These are phyloP conservation scores for Quercus bicolor DNA, from an alignment of 306 rosid species.

Conservation along the genomic window DNA sequence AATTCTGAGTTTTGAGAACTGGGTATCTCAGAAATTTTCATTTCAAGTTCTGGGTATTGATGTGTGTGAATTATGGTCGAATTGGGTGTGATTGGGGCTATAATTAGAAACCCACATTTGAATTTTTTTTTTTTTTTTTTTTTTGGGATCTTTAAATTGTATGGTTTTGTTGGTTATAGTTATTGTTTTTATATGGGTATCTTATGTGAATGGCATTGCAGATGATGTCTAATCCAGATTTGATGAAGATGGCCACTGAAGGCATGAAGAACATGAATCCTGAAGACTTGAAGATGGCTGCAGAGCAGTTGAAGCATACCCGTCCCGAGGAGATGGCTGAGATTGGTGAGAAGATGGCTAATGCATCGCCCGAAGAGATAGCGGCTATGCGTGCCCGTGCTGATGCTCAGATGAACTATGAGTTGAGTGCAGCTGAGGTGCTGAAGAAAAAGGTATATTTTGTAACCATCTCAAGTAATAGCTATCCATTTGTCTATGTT, in stretches of 20 bases:
- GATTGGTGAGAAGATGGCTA: constrained; percentile 89
- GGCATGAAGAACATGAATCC: constrained; percentile 88
- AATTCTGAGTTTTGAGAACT: not conserved
- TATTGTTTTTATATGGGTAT: constrained; percentile 5
- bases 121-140: too few relatives aligned
- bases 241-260: constrained; percentile 89
- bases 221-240: constrained; percentile 96
- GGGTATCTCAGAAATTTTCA: not conserved
- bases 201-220: constrained; percentile 28
- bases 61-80: not conserved
- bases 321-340: constrained; percentile 94
- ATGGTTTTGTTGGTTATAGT: not conserved
- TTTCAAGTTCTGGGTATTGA: not conserved
- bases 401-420: constrained; percentile 67
- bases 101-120: not conserved
- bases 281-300: constrained; percentile 77
- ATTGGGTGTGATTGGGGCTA: not conserved
- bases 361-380: constrained; percentile 74
- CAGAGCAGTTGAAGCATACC: constrained; percentile 83
- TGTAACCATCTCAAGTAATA: not conserved
- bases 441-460: constrained; percentile 72
- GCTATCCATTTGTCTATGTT: not conserved
- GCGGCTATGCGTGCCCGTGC: constrained; percentile 67
- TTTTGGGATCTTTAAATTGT: not conserved
- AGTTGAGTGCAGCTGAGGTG: constrained; percentile 74